Evolutionary conservation across 169 alveolate species (phyloP).

Genomic region (Plasmodium ovale): DNA sequence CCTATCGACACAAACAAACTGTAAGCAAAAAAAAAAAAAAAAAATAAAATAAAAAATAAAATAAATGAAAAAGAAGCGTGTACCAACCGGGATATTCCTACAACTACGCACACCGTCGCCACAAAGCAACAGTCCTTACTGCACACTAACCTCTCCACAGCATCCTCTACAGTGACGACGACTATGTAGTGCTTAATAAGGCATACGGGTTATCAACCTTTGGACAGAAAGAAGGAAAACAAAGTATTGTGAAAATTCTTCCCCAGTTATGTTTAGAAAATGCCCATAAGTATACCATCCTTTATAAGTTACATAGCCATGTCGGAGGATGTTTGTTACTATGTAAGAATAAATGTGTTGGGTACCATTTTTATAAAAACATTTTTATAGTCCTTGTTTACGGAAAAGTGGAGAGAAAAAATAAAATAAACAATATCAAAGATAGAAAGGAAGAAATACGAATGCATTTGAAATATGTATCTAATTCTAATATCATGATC

Average conservation of each 20-base stretch:
- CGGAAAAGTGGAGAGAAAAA: conserved; percentile 22
- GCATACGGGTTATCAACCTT: conserved; percentile 48
- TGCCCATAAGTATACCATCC: not conserved
- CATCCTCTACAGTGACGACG: conserved; percentile 43
- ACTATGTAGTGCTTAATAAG: conserved; percentile 42
- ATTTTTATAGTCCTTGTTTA: conserved; percentile 52
- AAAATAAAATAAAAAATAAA: too few relatives aligned
- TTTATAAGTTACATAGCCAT: conserved; percentile 34
- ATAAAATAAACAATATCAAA: conserved; percentile 1
- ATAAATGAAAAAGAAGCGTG: too few relatives aligned
- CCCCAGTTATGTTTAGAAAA: conserved; percentile 1
- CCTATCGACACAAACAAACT: conserved; percentile 12
- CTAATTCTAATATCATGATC: conserved; percentile 52
- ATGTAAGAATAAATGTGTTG: conserved; percentile 46
- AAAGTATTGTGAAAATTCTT: conserved; percentile 36
- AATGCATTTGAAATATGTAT: conserved; percentile 26
- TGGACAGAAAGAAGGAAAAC: conserved; percentile 16
- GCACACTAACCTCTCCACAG: not conserved
- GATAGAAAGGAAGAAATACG: too few relatives aligned
- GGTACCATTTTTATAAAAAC: conserved; percentile 30
- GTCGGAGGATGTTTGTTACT: conserved; percentile 44
- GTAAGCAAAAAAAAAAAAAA: too few relatives aligned
- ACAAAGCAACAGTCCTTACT: too few relatives aligned
- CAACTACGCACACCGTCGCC: not conserved
- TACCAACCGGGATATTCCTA: not conserved